Evolutionary conservation across 768 basidiomycete species (phyloP).

Genomic region (Auriculariales sp.): DNA sequence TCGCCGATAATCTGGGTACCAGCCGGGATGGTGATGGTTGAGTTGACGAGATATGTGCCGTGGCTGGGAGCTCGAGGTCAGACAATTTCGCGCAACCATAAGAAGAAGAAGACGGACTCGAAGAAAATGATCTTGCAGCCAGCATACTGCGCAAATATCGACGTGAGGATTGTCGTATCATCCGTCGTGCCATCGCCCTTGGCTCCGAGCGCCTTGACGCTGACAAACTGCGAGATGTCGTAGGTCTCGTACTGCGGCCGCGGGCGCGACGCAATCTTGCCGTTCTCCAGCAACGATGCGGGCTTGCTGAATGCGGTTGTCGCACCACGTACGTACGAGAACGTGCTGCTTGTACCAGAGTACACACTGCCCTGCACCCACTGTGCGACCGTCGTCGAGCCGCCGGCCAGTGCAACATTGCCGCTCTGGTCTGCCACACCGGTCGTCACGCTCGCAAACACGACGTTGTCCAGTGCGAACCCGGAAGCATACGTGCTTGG

Average conservation of each 20-base stretch:
- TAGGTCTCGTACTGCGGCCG: constrained; percentile 34
- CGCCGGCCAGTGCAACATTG: neutral
- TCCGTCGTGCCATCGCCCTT: constrained; percentile 66
- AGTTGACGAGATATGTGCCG: constrained; percentile 40
- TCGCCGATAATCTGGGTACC: constrained; percentile 47
- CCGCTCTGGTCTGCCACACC: neutral
- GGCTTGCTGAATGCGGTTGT: constrained; percentile 41
- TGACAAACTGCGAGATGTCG: constrained; percentile 50
- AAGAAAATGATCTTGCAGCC: constrained; percentile 42
- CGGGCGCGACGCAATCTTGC: constrained; percentile 4
- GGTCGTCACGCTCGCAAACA: neutral
- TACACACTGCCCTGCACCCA: constrained; percentile 75
- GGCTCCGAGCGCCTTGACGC: constrained; percentile 56
- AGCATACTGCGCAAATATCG: constrained; percentile 40
- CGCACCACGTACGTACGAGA: constrained; percentile 34
- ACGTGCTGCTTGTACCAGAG: constrained; percentile 29
- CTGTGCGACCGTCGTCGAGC: constrained; percentile 29
- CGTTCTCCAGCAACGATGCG: constrained; percentile 34
- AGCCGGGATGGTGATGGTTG: constrained; percentile 41
- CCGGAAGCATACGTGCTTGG: constrained; percentile 9
- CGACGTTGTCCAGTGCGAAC: neutral
- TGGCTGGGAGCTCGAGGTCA: constrained; percentile 45
- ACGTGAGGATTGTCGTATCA: constrained; percentile 54
- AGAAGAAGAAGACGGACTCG: neutral
- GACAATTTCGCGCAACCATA: no score